phyloP scores from a whole-genome alignment of 441 rosid genomes.

The Syzygium malaccense region DNA sequence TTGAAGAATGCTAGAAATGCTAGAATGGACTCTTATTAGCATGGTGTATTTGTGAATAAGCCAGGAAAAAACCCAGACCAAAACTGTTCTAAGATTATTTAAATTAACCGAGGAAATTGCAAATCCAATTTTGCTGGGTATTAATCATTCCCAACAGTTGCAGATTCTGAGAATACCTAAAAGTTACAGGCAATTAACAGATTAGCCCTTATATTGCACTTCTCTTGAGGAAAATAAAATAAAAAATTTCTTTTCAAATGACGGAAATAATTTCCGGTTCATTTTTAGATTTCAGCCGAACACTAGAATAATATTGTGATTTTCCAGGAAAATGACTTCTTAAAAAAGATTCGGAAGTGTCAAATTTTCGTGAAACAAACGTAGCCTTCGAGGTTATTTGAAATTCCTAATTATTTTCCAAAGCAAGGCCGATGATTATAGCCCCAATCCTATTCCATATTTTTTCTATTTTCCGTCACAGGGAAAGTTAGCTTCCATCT shows the following conservation, averaged over 20 bases:
- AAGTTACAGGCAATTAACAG: too few species aligned
- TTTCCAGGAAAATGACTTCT: not conserved
- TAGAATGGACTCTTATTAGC: too few species aligned
- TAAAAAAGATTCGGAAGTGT: not conserved
- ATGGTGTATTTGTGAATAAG: too few species aligned
- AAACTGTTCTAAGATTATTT: too few species aligned
- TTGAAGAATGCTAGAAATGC: too few species aligned
- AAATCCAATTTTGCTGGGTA: too few species aligned
- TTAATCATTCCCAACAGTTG: too few species aligned
- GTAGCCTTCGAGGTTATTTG: not conserved
- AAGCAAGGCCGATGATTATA: not conserved
- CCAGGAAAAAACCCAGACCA: too few species aligned
- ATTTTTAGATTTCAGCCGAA: not conserved
- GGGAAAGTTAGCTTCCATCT: not conserved
- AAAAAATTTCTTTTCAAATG: fast-evolving
- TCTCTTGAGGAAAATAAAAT: not conserved
- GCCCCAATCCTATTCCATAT: not conserved
- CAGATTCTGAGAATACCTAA: too few species aligned
- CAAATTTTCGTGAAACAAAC: not conserved
- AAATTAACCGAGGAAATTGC: too few species aligned
- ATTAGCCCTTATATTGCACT: not conserved
- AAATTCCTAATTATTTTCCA: not conserved
- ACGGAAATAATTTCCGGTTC: not conserved
- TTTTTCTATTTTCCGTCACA: not conserved
- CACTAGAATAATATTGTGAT: fast-evolving